These are phyloP conservation scores for Malassezia japonica DNA, from an alignment of 1,284 basidiomycete species.

Conservation along the genomic window DNA sequence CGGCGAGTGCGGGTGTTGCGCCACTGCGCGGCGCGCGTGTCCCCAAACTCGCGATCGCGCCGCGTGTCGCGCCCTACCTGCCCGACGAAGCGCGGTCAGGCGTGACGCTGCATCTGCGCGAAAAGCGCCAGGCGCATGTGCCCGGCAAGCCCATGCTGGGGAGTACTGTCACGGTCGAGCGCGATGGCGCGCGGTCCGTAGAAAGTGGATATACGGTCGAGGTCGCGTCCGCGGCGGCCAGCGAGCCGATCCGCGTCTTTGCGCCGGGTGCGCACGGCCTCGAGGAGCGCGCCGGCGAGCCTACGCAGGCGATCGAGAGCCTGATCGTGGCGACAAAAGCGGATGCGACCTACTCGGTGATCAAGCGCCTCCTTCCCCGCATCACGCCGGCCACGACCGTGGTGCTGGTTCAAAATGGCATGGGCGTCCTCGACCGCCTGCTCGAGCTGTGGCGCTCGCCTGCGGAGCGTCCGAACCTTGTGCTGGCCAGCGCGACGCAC, in stretches of 20 bases:
- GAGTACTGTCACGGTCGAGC: constrained; percentile 17
- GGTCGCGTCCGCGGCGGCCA: constrained; percentile 12
- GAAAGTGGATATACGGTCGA: constrained; percentile 30
- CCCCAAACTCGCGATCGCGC: constrained; percentile 24
- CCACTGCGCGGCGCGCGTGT: constrained; percentile 11
- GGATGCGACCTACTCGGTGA: constrained; percentile 57
- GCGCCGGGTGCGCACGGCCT: constrained; percentile 22
- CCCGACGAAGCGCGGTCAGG: constrained; percentile 22
- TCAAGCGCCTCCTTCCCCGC: constrained; percentile 59
- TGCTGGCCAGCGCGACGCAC: constrained; percentile 74
- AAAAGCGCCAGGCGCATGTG: background rate
- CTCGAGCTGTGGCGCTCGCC: constrained; percentile 64
- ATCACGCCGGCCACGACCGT: constrained; percentile 65
- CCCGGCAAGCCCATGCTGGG: background rate
- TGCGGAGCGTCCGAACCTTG: constrained; percentile 66
- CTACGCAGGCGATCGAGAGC: constrained; percentile 32
- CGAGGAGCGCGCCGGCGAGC: constrained; percentile 20
- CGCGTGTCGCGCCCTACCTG: constrained; percentile 20
- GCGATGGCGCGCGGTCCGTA: constrained; percentile 23
- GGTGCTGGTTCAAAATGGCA: constrained; percentile 78
- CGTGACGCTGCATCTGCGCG: constrained; percentile 31
- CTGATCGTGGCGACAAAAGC: constrained; percentile 78
- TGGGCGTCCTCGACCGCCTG: constrained; percentile 79
- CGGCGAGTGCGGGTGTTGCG: background rate
- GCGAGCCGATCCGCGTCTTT: background rate